Base-by-base conservation (phyloP, 1,139 yeast genomes). In the Kluyveromyces marxianus region DNA sequence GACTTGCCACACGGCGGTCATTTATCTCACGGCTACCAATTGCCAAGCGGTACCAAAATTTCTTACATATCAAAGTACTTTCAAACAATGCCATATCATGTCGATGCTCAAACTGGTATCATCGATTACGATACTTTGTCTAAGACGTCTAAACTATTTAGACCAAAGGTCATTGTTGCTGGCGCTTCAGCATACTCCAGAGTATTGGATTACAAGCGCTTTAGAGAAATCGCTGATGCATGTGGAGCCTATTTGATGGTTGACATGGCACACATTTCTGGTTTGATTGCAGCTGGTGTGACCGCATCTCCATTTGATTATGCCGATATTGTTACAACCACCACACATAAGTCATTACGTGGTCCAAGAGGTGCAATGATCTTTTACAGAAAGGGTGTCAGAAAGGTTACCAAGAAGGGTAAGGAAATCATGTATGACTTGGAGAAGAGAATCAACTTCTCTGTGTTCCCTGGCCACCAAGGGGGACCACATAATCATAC, bases 361-460 rank as follows among this genome's bases (percentile, higher is more conserved):
- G 97, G 97, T 40, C 97, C 97, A 69, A 85, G 97, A 76, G 97
- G 97, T 66, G 96, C 97, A 45, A 89, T 90, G 96, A 90, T 90
- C 65, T 90, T 90, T 74, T 90, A 79, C 77, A 86, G 97, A 77
- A 84, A 84, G 67, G 97, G 97, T 56, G 76, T 87, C 50, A 81
- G 92, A 74, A 81, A 81, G 63, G 81, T 82, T 51, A 83, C 71
- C 46, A 87, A 87, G 74, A 83, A 83, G 62, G 97, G 97, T 57
- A 86, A 87, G 71, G 95, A 88, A 70, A 75, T 86, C 50, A 73
- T 75, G 49, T 90, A 88, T 68, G 96, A 89, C 53, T 77, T 90
- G 63, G 97, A 90, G 65, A 80, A 78, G 68, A 86, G 83, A 63
- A 88, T 90, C 69, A 90, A 90, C 75, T 90, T 90, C 66, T 86